Conservation (phyloP, 2,329 filamentous ascomycete species). For the Pseudohalonectria lignicola region DNA sequence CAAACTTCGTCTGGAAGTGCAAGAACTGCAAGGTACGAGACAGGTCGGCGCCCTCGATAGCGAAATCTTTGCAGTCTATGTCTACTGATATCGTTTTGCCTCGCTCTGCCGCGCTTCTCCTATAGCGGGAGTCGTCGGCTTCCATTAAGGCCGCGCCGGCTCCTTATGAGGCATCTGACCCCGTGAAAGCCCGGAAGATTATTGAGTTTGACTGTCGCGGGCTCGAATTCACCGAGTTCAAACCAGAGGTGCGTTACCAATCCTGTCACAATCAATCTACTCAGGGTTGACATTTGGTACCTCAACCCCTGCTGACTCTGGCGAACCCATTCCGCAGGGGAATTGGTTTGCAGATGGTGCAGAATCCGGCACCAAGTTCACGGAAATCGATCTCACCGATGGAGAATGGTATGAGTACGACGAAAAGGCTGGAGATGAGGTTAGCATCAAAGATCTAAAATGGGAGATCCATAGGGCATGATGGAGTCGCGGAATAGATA, state of each 20-base stretch:
- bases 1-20: conserved; percentile 99
- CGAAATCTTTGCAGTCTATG: no score
- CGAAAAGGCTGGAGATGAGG: conserved; percentile 83
- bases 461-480: conserved; percentile 74
- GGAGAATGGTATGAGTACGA: conserved; percentile 99
- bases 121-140: conserved; percentile 72
- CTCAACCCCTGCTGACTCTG: no score
- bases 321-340: no score
- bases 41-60: no score
- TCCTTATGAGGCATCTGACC: conserved; percentile 60
- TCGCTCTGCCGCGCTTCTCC: no score
- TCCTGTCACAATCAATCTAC: neutral
- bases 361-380: conserved; percentile 75
- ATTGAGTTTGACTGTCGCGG: conserved; percentile 91
- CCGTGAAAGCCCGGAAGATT: conserved; percentile 66
- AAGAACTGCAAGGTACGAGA: conserved; percentile 87
- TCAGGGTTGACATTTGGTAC: neutral
- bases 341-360: conserved; percentile 78
- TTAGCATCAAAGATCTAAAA: conserved; percentile 79
- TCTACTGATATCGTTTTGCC: neutral
- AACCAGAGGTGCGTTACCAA: conserved; percentile 58
- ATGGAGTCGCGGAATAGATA: no score
- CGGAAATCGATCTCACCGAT: conserved; percentile 69
- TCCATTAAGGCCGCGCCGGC: conserved; percentile 66
- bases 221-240: conserved; percentile 84